A percentile compares a stretch with the other conserved stretches of the same genome.
Evolutionary conservation across 345 rosid genomes (phyloP).

Genomic region (Camelina neglecta): DNA sequence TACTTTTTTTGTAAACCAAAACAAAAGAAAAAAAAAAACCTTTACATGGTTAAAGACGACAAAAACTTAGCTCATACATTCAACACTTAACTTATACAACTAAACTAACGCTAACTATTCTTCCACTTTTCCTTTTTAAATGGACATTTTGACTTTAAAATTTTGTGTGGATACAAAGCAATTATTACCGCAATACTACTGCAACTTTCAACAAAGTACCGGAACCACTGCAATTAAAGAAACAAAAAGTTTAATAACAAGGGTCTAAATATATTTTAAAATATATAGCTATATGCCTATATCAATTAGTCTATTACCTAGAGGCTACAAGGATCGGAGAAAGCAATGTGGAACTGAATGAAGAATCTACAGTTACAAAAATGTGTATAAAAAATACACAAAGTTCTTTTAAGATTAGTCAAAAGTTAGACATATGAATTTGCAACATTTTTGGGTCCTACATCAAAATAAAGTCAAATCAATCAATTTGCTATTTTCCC

Average conservation of each 20-base stretch:
- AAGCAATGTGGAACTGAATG: neutral
- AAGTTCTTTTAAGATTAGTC: conserved; percentile 39
- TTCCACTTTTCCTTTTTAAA: neutral
- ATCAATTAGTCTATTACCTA: neutral
- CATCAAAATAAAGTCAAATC: conserved; percentile 36
- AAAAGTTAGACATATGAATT: conserved; percentile 38
- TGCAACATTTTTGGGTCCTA: conserved; percentile 36
- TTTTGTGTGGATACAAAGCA: neutral
- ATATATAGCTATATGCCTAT: neutral
- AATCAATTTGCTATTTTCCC: conserved; percentile 28
- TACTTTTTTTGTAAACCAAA: too few relatives aligned
- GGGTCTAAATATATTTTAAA: conserved; percentile 21
- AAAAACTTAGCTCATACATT: too few relatives aligned
- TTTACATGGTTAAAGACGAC: too few relatives aligned
- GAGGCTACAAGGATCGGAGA: neutral
- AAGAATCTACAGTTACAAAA: conserved; percentile 9
- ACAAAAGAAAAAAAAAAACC: too few relatives aligned
- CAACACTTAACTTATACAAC: neutral
- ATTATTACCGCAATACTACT: conserved; percentile 1
- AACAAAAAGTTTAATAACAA: conserved; percentile 25
- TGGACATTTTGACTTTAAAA: neutral
- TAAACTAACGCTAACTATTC: neutral
- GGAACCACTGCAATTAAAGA: conserved; percentile 9
- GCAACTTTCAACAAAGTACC: conserved; percentile 14
- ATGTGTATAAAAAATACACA: conserved; percentile 32